These are phyloP conservation scores for Populus euphratica DNA, from an alignment of 345 rosid species.

Conservation along the genomic window DNA sequence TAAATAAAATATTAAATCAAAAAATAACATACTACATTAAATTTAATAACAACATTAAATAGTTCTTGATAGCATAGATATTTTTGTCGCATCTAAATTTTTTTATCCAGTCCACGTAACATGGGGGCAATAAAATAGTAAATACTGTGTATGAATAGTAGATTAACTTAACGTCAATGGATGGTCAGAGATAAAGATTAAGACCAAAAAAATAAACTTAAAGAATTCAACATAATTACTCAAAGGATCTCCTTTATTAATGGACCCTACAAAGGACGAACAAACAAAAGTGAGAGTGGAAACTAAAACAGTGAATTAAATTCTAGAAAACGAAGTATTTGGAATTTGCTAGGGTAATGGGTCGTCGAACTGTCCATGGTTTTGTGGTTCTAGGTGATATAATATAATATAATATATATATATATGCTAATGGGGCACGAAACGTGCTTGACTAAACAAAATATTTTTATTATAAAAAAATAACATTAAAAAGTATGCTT, in stretches of 20 bases:
- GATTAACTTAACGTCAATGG: neutral
- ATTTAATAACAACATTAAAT: too few species aligned
- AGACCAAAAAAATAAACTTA: neutral
- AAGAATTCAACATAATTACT: neutral
- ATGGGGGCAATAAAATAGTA: too few species aligned
- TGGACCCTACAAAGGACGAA: neutral
- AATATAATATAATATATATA: too few species aligned
- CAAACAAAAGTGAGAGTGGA: neutral
- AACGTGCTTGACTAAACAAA: constrained; percentile 41
- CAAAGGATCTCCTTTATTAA: constrained; percentile 8
- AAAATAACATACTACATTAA: too few species aligned
- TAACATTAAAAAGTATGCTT: constrained; percentile 9
- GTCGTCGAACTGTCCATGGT: neutral
- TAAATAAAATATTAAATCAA: accelerated
- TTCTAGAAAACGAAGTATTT: neutral
- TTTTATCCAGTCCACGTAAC: neutral
- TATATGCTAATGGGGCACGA: neutral
- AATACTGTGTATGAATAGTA: neutral
- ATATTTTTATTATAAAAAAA: neutral
- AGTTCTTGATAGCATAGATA: too few species aligned
- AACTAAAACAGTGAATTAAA: neutral
- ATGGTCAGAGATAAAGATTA: neutral
- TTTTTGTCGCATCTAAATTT: too few species aligned
- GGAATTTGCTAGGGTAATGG: neutral
- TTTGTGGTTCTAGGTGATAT: neutral